phyloP scores from a whole-genome alignment of 2,329 filamentous ascomycete genomes.

The Talaromyces sp. region DNA sequence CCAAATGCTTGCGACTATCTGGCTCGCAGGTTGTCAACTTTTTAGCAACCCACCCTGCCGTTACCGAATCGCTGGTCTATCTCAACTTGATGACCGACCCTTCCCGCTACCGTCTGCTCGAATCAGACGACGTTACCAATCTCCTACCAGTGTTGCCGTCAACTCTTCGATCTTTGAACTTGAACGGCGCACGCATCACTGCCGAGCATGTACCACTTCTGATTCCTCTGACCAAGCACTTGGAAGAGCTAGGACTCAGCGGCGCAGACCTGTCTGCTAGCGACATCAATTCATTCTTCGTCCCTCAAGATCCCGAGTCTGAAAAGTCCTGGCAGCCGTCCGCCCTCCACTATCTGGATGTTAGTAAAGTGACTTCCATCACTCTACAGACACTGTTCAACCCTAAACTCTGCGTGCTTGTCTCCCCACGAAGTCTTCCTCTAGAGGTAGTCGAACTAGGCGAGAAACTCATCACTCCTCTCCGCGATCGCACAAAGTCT shows the following conservation, averaged over 20 bases:
- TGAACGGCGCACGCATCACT: conserved; percentile 71
- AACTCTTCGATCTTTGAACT: conserved; percentile 68
- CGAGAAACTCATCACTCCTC: conserved; percentile 62
- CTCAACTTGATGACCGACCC: conserved; percentile 71
- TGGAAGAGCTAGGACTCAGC: conserved; percentile 74
- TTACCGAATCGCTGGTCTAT: conserved; percentile 61
- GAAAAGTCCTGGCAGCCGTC: conserved; percentile 52
- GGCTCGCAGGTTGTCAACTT: conserved; percentile 67
- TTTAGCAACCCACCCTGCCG: conserved; percentile 66
- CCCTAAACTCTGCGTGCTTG: conserved; percentile 53
- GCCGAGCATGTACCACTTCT: conserved; percentile 62
- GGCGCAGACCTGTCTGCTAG: conserved; percentile 60
- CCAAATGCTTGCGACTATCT: conserved; percentile 68
- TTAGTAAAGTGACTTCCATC: conserved; percentile 63
- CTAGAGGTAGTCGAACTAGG: conserved; percentile 74
- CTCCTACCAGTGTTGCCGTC: conserved; percentile 64
- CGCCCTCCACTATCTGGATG: conserved; percentile 70
- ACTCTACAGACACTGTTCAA: conserved; percentile 58
- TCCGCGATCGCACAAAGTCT: conserved; percentile 62
- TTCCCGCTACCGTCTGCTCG: conserved; percentile 68
- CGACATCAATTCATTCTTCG: conserved; percentile 64
- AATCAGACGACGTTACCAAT: conserved; percentile 60
- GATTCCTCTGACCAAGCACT: conserved; percentile 62
- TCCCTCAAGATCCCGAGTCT: conserved; percentile 30
- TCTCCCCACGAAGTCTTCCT: conserved; percentile 60